Percentiles rank a stretch among this genome's conserved stretches.
phyloP scores from a whole-genome alignment of 2,329 filamentous ascomycete species.

The Basipetospora chlamydospora region DNA sequence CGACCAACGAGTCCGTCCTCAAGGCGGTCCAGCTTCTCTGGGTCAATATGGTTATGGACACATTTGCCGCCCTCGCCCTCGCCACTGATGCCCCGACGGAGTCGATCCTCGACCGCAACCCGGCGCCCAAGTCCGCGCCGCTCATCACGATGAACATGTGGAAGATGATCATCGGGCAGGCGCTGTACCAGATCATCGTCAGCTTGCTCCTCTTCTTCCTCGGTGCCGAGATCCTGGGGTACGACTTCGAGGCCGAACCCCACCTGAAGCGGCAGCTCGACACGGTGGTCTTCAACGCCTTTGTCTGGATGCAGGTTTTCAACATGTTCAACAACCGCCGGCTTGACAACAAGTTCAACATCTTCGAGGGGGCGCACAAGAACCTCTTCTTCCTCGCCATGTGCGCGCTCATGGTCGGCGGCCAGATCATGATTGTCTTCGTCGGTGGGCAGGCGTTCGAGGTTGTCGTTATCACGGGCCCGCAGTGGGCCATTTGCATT shows the following conservation, averaged over 20 bases:
- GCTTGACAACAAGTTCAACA: constrained; percentile 47
- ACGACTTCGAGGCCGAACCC: constrained; percentile 20
- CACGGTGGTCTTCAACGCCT: constrained; percentile 55
- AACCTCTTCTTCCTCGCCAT: constrained; percentile 45
- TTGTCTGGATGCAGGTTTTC: constrained; percentile 62
- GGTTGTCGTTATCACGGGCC: constrained; percentile 24
- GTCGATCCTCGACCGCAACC: constrained; percentile 32
- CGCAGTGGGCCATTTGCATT: constrained; percentile 40
- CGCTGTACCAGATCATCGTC: constrained; percentile 42
- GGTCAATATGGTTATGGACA: constrained; percentile 59
- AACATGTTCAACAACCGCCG: constrained; percentile 53
- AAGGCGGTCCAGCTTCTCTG: constrained; percentile 53
- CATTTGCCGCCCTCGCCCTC: constrained; percentile 49
- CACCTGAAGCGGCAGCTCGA: constrained; percentile 33
- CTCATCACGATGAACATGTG: constrained; percentile 59
- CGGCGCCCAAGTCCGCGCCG: constrained; percentile 48
- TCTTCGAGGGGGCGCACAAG: constrained; percentile 40
- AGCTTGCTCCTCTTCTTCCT: constrained; percentile 48
- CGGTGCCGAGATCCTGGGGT: constrained; percentile 38
- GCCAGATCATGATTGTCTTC: constrained; percentile 43
- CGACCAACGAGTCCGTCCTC: constrained; percentile 41
- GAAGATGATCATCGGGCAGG: constrained; percentile 52
- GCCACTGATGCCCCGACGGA: constrained; percentile 47
- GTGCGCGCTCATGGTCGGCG: constrained; percentile 40
- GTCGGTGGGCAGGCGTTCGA: constrained; percentile 40